Evolutionary conservation across 306 rosid genomes (phyloP).

Genomic region (Aeschynomene evenia): DNA sequence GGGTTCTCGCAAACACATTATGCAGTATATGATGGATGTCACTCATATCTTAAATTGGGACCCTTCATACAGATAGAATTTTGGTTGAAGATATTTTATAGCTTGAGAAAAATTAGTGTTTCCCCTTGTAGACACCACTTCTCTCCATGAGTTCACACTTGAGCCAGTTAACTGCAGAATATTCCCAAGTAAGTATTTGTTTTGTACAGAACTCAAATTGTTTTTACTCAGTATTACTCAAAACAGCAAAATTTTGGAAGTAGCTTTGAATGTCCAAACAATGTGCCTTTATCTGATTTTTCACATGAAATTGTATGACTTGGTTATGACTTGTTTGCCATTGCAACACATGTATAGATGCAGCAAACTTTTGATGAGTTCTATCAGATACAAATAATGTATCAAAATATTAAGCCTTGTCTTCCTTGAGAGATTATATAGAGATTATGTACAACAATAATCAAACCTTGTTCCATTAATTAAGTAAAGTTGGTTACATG

Average conservation of each 20-base stretch:
- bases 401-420: no score
- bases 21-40: slow-evolving; percentile 31
- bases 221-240: slow-evolving; percentile 36
- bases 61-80: slow-evolving; percentile 24
- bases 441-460: no score
- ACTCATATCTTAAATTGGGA: slow-evolving; percentile 28
- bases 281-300: slow-evolving; percentile 14
- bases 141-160: slow-evolving; percentile 25
- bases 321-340: background rate
- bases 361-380: background rate
- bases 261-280: slow-evolving; percentile 27
- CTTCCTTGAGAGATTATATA: no score
- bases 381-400: background rate
- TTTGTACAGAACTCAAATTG: slow-evolving; percentile 44
- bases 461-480: no score
- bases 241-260: slow-evolving; percentile 31
- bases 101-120: slow-evolving; percentile 32
- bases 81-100: slow-evolving; percentile 33
- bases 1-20: slow-evolving; percentile 36
- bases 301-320: background rate
- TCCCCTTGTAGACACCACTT: slow-evolving; percentile 23
- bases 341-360: background rate
- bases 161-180: slow-evolving; percentile 33
- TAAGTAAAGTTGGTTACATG: no score
- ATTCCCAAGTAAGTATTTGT: slow-evolving; percentile 17